These are phyloP conservation scores for Sideroxylon spinosum DNA, from an alignment of 179 eudicot species.

Conservation along the genomic window DNA sequence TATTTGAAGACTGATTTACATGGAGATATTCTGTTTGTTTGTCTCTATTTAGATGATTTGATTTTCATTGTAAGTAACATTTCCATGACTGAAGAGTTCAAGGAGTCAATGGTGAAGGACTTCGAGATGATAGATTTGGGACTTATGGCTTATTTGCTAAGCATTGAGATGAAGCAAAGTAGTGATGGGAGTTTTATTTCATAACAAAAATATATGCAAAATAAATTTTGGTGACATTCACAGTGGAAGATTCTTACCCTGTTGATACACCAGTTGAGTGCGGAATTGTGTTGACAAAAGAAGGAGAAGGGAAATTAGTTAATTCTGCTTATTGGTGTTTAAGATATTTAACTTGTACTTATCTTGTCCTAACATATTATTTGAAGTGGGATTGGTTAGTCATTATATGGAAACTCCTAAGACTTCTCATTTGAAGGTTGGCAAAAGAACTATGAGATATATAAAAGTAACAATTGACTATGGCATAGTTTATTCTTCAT, in stretches of 20 bases:
- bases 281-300: not conserved
- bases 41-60: not conserved
- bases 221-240: no score
- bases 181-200: no score
- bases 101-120: not conserved
- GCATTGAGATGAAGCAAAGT: not conserved
- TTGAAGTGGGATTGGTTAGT: not conserved
- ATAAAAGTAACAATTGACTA: not conserved
- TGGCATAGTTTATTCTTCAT: not conserved
- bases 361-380: not conserved
- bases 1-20: not conserved
- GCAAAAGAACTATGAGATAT: not conserved
- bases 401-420: not conserved
- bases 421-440: not conserved
- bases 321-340: not conserved
- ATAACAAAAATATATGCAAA: no score
- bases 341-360: not conserved
- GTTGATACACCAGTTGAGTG: not conserved
- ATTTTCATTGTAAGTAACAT: not conserved
- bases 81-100: not conserved
- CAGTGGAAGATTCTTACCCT: not conserved
- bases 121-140: not conserved
- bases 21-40: not conserved
- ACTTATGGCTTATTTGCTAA: not conserved
- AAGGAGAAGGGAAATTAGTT: not conserved